These are phyloP conservation scores for Eremothecium cymbalariae DNA, from an alignment of 1,139 yeast species.

Conservation along the genomic window DNA sequence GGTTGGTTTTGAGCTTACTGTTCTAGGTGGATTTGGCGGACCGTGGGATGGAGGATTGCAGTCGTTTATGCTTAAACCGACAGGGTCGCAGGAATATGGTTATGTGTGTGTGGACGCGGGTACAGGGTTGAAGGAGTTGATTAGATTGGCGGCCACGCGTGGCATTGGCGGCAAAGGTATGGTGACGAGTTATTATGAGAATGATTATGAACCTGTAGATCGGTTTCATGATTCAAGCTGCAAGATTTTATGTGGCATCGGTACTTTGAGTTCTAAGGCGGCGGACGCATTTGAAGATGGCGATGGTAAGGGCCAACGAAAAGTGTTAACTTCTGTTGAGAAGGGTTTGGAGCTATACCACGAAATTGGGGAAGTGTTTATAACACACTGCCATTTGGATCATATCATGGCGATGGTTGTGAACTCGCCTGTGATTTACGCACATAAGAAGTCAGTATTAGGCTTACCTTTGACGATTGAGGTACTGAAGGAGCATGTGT, in stretches of 20 bases:
- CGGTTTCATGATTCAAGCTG: slow-evolving; percentile 11
- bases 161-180: background rate
- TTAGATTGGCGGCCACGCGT: slow-evolving; percentile 39
- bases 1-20: slow-evolving; percentile 41
- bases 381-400: slow-evolving; percentile 82
- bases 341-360: slow-evolving; percentile 13
- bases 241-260: slow-evolving; percentile 12
- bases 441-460: slow-evolving; percentile 33
- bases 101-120: slow-evolving; percentile 74
- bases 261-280: slow-evolving; percentile 7
- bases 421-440: slow-evolving; percentile 56
- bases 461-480: slow-evolving; percentile 49
- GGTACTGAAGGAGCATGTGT: slow-evolving; percentile 48
- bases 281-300: background rate
- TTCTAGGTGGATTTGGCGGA: slow-evolving; percentile 73
- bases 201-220: slow-evolving; percentile 14
- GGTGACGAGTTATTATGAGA: slow-evolving; percentile 14
- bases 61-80: slow-evolving; percentile 56
- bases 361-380: slow-evolving; percentile 38
- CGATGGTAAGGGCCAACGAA: slow-evolving; percentile 7
- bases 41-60: slow-evolving; percentile 64
- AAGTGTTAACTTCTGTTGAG: slow-evolving; percentile 8
- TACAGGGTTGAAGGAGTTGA: slow-evolving; percentile 52
- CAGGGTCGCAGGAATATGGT: slow-evolving; percentile 33
- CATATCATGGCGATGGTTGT: slow-evolving; percentile 63